Conservation (phyloP, 202 grass and related monocot species). For the Zizania palustris region DNA sequence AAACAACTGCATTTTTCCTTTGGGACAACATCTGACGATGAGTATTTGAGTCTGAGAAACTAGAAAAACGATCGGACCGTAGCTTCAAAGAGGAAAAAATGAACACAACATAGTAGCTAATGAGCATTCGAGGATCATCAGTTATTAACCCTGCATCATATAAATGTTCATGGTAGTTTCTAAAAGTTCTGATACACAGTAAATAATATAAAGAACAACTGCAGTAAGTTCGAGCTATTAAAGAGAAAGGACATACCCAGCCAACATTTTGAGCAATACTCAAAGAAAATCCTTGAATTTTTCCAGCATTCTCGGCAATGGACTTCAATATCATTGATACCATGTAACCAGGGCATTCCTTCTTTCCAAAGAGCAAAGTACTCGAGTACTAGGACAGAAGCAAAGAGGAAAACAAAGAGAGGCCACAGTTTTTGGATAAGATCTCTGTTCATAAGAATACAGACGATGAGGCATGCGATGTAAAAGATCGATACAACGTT, state of each 20-base stretch:
- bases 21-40: conserved; percentile 77
- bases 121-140: conserved; percentile 90
- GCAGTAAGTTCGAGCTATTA: conserved; percentile 2
- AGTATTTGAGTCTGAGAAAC: conserved; percentile 89
- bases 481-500: conserved; percentile 93
- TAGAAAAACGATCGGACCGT: conserved; percentile 71
- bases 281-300: conserved; percentile 64
- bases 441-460: conserved; percentile 91
- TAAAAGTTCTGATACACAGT: conserved; percentile 30
- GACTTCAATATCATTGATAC: conserved; percentile 54
- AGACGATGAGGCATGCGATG: conserved; percentile 74
- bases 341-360: conserved; percentile 57
- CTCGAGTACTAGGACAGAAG: conserved; percentile 75
- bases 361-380: conserved; percentile 90
- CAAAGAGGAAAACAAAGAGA: conserved; percentile 87
- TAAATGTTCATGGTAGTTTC: conserved; percentile 30
- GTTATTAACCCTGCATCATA: conserved; percentile 67
- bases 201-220: conserved; percentile 36
- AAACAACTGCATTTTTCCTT: conserved; percentile 82
- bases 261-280: conserved; percentile 91
- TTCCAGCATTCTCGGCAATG: conserved; percentile 91
- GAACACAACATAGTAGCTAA: conserved; percentile 95
- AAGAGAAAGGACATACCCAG: conserved; percentile 61
- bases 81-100: conserved; percentile 94
- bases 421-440: conserved; percentile 88